A percentile compares a stretch with the other conserved stretches of the same genome.
Conservation (phyloP, 1,284 basidiomycete species). For the Ceratobasidium sp. region DNA sequence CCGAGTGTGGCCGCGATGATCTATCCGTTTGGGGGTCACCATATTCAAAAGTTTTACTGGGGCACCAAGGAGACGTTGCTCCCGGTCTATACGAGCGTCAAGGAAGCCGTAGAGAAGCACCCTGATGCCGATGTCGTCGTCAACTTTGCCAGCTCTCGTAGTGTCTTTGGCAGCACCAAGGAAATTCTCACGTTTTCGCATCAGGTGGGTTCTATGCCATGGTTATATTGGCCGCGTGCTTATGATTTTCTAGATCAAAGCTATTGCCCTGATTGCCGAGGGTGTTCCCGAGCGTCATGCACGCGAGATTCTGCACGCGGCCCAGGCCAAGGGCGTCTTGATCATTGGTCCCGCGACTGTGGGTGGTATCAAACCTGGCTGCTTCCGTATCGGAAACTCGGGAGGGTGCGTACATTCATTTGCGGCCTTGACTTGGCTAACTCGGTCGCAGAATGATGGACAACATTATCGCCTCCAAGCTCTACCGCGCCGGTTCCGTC, state of each 20-base stretch:
- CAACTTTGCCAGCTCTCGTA: constrained; percentile 96
- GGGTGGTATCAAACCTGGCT: constrained; percentile 99
- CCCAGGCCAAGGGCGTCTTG: constrained; percentile 85
- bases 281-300: constrained; percentile 99
- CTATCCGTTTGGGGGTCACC: constrained; percentile 99
- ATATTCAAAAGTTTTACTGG: constrained; percentile 99
- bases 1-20: constrained; percentile 99
- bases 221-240: constrained; percentile 28
- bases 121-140: constrained; percentile 97
- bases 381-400: constrained; percentile 99
- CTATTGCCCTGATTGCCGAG: constrained; percentile 95
- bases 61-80: constrained; percentile 98
- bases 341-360: constrained; percentile 99
- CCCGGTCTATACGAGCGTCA: constrained; percentile 94
- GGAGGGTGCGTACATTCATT: constrained; percentile 70
- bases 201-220: constrained; percentile 36
- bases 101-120: constrained; percentile 94
- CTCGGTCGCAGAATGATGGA: constrained; percentile 87
- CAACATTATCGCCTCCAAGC: constrained; percentile 98
- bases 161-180: constrained; percentile 93
- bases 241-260: constrained; percentile 61
- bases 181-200: constrained; percentile 82
- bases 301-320: constrained; percentile 92
- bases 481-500: constrained; percentile 96
- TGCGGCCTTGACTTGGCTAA: constrained; percentile 18